Conservation (phyloP, 768 basidiomycete species). For the Roridomyces roridus region DNA sequence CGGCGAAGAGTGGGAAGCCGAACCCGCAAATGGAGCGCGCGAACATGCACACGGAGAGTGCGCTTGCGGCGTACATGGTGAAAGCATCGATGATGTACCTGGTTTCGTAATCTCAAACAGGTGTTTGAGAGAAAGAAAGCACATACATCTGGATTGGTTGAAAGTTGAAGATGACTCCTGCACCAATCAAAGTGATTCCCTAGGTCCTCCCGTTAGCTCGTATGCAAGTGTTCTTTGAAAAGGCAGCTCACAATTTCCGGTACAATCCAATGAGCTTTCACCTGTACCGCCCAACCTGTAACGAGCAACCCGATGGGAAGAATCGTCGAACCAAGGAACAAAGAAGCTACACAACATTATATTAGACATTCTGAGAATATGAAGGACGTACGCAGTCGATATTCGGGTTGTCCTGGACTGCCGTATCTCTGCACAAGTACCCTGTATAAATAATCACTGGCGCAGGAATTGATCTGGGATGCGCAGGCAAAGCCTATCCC, state of each 20-base stretch:
- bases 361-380: conserved; percentile 27
- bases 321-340: too few species aligned
- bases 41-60: conserved; percentile 67
- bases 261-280: conserved; percentile 67
- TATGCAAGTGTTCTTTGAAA: background rate
- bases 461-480: conserved; percentile 61
- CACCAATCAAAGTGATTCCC: conserved; percentile 65
- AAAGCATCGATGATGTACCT: background rate
- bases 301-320: conserved; percentile 72
- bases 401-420: conserved; percentile 53
- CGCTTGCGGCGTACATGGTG: conserved; percentile 33
- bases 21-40: conserved; percentile 74
- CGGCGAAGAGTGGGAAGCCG: conserved; percentile 79
- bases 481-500: conserved; percentile 63
- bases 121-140: conserved; percentile 58
- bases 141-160: conserved; percentile 71
- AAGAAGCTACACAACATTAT: conserved; percentile 64
- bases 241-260: conserved; percentile 61
- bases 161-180: conserved; percentile 62
- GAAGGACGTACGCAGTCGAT: conserved; percentile 47
- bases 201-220: conserved; percentile 32
- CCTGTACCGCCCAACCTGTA: conserved; percentile 70
- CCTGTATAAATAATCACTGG: too few species aligned
- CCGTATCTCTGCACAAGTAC: conserved; percentile 52
- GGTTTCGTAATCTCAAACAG: conserved; percentile 24